phyloP scores from a whole-genome alignment of 805 yeast genomes.

The Blastobotrys muscicola region DNA sequence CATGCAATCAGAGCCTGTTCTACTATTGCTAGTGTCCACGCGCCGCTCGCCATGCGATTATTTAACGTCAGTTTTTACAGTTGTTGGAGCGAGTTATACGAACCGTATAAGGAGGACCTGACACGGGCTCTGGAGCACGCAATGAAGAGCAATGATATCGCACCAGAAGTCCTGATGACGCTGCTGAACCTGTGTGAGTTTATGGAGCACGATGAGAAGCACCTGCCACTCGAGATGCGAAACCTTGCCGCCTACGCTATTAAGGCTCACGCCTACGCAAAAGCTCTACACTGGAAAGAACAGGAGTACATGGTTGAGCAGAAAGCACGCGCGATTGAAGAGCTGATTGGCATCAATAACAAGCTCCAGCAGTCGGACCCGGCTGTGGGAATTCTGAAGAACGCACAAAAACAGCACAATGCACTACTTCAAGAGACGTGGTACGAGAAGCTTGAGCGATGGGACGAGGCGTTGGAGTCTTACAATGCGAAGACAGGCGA shows the following conservation, averaged over 20 bases:
- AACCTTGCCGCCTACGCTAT: slow-evolving; percentile 89
- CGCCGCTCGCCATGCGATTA: slow-evolving; percentile 66
- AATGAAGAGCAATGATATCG: slow-evolving; percentile 78
- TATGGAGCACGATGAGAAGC: slow-evolving; percentile 95
- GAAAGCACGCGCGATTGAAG: slow-evolving; percentile 81
- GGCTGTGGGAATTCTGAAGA: slow-evolving; percentile 87
- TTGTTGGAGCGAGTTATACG: slow-evolving; percentile 88
- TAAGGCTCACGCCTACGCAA: slow-evolving; percentile 94
- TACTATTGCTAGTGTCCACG: slow-evolving; percentile 73
- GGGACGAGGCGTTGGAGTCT: slow-evolving; percentile 96
- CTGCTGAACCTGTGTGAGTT: slow-evolving; percentile 85
- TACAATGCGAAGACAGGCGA: slow-evolving; percentile 55
- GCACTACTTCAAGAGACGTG: slow-evolving; percentile 91
- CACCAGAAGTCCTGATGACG: slow-evolving; percentile 92
- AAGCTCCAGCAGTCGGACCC: slow-evolving; percentile 96
- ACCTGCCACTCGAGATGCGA: slow-evolving; percentile 83
- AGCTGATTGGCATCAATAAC: slow-evolving; percentile 84
- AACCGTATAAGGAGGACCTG: slow-evolving; percentile 81
- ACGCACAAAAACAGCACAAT: slow-evolving; percentile 52
- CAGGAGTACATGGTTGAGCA: slow-evolving; percentile 94
- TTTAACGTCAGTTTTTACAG: slow-evolving; percentile 93
- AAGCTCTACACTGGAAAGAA: slow-evolving; percentile 93
- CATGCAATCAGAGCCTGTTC: slow-evolving; percentile 92
- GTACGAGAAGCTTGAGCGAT: slow-evolving; percentile 92
- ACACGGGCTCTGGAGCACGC: slow-evolving; percentile 82